Conservation (phyloP, 371 early-diverging fungal genomes). For the Paraphysoderma sedebokerense region DNA sequence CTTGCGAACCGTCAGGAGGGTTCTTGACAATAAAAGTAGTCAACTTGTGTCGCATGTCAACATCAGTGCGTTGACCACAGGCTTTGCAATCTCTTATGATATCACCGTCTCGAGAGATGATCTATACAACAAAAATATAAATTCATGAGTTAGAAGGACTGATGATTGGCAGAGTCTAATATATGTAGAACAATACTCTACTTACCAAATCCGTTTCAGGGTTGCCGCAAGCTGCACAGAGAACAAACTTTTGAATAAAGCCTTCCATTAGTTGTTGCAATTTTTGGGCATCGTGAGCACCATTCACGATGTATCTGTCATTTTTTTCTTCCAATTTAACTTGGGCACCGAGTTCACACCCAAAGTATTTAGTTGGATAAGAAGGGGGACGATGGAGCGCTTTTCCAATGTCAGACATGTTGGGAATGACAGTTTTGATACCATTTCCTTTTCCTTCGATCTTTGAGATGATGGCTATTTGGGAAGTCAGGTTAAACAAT, state of each 20-base stretch:
- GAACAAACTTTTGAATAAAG: constrained; percentile 93
- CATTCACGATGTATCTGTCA: constrained; percentile 94
- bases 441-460: constrained; percentile 98
- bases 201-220: constrained; percentile 93
- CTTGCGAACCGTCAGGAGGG: constrained; percentile 43
- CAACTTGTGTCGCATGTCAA: constrained; percentile 81
- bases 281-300: constrained; percentile 79
- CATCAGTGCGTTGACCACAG: constrained; percentile 71
- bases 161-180: not conserved
- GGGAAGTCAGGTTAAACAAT: not conserved
- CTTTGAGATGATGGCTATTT: constrained; percentile 15
- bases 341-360: constrained; percentile 92
- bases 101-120: constrained; percentile 48
- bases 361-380: constrained; percentile 89
- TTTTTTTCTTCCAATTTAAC: constrained; percentile 76
- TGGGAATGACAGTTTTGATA: constrained; percentile 96
- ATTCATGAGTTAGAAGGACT: not conserved
- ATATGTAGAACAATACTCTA: not conserved
- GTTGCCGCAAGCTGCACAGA: constrained; percentile 90
- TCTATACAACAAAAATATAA: constrained; percentile 10
- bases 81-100: constrained; percentile 78
- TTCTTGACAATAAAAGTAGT: constrained; percentile 80
- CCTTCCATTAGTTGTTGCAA: constrained; percentile 79
- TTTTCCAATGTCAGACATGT: constrained; percentile 90
- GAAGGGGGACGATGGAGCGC: constrained; percentile 83